These are phyloP conservation scores for Talinum fruticosum DNA, from an alignment of 148 eudicot genomes.

Conservation along the genomic window DNA sequence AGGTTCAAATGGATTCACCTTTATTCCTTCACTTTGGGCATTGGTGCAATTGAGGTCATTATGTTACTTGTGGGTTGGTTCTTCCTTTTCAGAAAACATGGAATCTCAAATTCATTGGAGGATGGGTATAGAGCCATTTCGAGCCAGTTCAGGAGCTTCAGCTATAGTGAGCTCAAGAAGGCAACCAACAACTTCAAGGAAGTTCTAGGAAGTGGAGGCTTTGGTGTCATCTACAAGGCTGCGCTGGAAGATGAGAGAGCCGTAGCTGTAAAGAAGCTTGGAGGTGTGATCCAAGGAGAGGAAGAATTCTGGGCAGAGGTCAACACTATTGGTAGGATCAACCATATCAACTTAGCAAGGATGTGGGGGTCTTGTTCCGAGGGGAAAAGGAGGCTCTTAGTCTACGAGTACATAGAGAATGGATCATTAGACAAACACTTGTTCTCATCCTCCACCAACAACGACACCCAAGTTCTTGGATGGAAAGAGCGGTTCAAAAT, in stretches of 20 bases:
- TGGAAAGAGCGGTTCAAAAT: constrained; percentile 9
- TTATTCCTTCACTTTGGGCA: neutral
- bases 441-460: neutral
- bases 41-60: neutral
- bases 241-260: neutral
- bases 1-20: neutral
- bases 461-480: neutral
- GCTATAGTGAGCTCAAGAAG: neutral
- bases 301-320: neutral
- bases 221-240: neutral
- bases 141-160: neutral
- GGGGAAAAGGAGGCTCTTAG: neutral
- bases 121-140: constrained; percentile 5
- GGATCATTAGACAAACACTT: neutral
- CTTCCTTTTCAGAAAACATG: neutral
- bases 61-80: neutral
- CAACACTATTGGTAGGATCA: neutral
- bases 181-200: neutral
- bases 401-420: neutral
- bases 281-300: neutral
- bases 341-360: neutral
- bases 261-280: neutral
- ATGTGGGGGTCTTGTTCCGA: neutral
- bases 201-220: neutral
- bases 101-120: neutral